Evolutionary conservation across 1,284 basidiomycete species (phyloP), one percentile per base, ranked within the genome.

Genomic region (Fomes fomentarius): DNA sequence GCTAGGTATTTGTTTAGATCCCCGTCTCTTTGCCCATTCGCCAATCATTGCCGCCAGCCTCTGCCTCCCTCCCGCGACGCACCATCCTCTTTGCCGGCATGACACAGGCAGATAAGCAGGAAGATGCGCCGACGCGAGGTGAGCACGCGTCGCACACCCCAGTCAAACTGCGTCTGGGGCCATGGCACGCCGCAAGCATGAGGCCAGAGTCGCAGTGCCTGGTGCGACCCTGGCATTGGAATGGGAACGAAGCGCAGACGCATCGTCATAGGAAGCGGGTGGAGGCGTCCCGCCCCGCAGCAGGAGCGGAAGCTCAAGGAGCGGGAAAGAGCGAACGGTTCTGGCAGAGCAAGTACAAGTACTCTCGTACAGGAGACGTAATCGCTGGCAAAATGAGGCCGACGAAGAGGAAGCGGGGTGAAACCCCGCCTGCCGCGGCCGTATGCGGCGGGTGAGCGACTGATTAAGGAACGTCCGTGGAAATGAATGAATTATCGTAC

Each of bases 291-390:
- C 30, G 30, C 43, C 17, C 28, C 42, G 24, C 42, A 19, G 17
- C 42, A 24, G 30, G 19, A 17, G 10, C 19, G 41, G n/a, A 43
- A 34, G 19, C 19, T 31, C 15, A 19, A 21, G 12, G 34, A 26
- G 31, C 30, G 43, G 38, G 25, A 47, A 37, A 31, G 38, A n/a
- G n/a, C 33, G 24, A 42, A 21, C 26, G 33, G 22, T 14, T 5
- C 10, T 14, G 24, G 40, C 48, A 35, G 19, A 28, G 25, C 39
- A 38, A 31, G 48, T 41, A 47, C 42, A 38, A n/a, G n/a, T n/a
- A 14, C 46, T 60, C 39, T 42, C 58, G 58, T 60, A 57, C 46
- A 52, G 11, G 52, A 54, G 52, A 60, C 58, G 58, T 60, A 60
- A 60, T 60, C 7, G 49, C 54, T 48, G 50, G 24, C 19, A 30